Conservation (phyloP, 768 basidiomycete species). For the Mycena maculata region DNA sequence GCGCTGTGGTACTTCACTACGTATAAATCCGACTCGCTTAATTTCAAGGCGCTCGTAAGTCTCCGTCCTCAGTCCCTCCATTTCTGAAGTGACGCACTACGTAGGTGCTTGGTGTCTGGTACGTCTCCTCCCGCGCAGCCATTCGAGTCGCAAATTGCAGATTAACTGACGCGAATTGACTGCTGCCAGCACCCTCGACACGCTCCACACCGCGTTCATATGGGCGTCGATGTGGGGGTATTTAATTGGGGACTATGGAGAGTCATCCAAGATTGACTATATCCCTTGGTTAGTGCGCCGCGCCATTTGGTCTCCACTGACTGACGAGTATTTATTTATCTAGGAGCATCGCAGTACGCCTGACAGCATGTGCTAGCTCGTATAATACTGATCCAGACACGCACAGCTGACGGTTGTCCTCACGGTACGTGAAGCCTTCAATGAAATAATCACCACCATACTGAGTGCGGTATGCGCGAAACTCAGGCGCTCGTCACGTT, state of each 20-base stretch:
- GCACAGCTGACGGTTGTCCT: slow-evolving; percentile 50
- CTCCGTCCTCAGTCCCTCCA: neutral
- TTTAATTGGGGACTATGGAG: slow-evolving; percentile 58
- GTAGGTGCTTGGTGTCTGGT: slow-evolving; percentile 46
- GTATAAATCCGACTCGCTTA: slow-evolving; percentile 46
- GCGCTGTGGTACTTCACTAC: slow-evolving; percentile 53
- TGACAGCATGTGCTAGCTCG: neutral
- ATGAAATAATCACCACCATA: neutral
- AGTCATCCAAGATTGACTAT: slow-evolving; percentile 48
- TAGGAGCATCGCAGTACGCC: slow-evolving; percentile 55
- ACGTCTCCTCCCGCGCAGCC: slow-evolving; percentile 24
- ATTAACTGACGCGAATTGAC: too few relatives aligned
- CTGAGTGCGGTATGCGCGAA: neutral
- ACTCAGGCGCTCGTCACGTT: slow-evolving; percentile 58
- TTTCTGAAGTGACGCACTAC: neutral
- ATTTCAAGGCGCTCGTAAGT: slow-evolving; percentile 50
- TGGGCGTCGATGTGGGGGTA: slow-evolving; percentile 55
- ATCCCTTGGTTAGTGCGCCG: slow-evolving; percentile 60
- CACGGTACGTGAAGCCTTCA: slow-evolving; percentile 42
- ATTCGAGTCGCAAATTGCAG: neutral
- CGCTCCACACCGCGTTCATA: slow-evolving; percentile 54
- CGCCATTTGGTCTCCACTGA: neutral
- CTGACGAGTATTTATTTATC: neutral
- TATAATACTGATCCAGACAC: neutral
- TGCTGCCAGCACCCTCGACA: slow-evolving; percentile 50